Percentiles rank a stretch among this genome's conserved stretches.
Conservation (phyloP, 371 early-diverging fungal genomes). For the Fennellomyces sp. region DNA sequence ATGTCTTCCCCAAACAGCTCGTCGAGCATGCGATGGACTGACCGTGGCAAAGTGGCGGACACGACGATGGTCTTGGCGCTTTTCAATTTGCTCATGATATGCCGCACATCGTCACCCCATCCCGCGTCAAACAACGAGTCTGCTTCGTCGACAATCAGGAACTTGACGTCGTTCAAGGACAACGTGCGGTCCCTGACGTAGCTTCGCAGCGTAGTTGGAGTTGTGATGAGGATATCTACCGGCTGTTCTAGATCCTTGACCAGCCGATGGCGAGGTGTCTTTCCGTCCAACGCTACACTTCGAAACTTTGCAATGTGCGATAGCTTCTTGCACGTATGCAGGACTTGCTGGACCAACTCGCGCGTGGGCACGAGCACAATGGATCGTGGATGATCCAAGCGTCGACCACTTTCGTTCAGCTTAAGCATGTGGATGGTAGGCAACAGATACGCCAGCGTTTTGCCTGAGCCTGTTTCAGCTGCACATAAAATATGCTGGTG, state of each 20-base stretch:
- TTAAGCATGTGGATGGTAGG: conserved; percentile 83
- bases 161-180: conserved; percentile 57
- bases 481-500: conserved; percentile 72
- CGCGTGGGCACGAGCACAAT: conserved; percentile 90
- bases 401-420: conserved; percentile 64
- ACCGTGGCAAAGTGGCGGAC: conserved; percentile 88
- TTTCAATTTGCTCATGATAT: conserved; percentile 23
- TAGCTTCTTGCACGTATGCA: conserved; percentile 63
- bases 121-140: conserved; percentile 90
- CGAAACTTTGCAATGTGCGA: conserved; percentile 76
- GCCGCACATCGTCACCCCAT: conserved; percentile 68
- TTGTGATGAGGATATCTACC: conserved; percentile 84
- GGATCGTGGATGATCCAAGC: conserved; percentile 71
- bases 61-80: conserved; percentile 59
- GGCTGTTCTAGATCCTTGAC: conserved; percentile 47
- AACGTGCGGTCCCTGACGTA: conserved; percentile 50
- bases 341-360: conserved; percentile 86
- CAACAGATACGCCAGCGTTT: conserved; percentile 95
- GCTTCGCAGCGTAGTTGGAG: conserved; percentile 66
- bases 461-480: conserved; percentile 98
- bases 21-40: conserved; percentile 68
- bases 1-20: conserved; percentile 51
- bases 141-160: conserved; percentile 90
- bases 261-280: conserved; percentile 39
- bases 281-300: conserved; percentile 60